Percentiles rank a stretch among this genome's conserved stretches.
Conservation (phyloP, 2,329 filamentous ascomycete genomes). For the Polytolypa hystricis region DNA sequence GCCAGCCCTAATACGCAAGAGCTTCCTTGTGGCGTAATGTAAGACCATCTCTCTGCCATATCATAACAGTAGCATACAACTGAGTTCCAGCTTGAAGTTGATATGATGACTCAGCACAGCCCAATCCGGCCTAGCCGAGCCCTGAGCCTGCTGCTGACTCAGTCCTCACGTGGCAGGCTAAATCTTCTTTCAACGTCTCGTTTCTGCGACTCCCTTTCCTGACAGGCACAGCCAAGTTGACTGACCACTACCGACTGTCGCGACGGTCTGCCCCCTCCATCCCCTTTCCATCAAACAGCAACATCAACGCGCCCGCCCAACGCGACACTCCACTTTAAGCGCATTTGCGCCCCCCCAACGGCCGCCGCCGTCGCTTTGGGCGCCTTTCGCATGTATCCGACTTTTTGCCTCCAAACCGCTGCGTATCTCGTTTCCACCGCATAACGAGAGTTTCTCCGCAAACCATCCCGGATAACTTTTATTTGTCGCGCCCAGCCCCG, state of each 20-base stretch:
- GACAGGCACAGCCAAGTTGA: constrained; percentile 25
- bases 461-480: constrained; percentile 16
- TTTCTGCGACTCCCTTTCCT: too few species aligned
- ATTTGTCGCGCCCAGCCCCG: background rate
- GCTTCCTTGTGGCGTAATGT: too few species aligned
- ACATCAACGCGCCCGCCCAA: constrained; percentile 23
- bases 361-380: constrained; percentile 9
- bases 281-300: constrained; percentile 26
- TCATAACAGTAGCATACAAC: too few species aligned
- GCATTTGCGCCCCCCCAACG: constrained; percentile 10
- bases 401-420: constrained; percentile 18
- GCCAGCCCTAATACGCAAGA: too few species aligned
- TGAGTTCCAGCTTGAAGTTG: too few species aligned
- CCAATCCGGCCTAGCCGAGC: background rate
- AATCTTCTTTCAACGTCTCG: constrained; percentile 24
- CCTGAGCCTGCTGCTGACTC: constrained; percentile 15
- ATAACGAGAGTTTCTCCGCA: constrained; percentile 12
- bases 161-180: constrained; percentile 21
- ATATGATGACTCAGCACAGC: background rate
- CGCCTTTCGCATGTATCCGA: constrained; percentile 12
- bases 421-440: constrained; percentile 5
- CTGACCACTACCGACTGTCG: constrained; percentile 25
- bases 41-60: too few species aligned
- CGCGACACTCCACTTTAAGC: constrained; percentile 16
- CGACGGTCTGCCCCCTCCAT: constrained; percentile 29